A percentile compares a stretch with the other conserved stretches of the same genome.
Evolutionary conservation across 2,329 filamentous ascomycete species (phyloP).

Genomic region (Stachybotrys echinatus): DNA sequence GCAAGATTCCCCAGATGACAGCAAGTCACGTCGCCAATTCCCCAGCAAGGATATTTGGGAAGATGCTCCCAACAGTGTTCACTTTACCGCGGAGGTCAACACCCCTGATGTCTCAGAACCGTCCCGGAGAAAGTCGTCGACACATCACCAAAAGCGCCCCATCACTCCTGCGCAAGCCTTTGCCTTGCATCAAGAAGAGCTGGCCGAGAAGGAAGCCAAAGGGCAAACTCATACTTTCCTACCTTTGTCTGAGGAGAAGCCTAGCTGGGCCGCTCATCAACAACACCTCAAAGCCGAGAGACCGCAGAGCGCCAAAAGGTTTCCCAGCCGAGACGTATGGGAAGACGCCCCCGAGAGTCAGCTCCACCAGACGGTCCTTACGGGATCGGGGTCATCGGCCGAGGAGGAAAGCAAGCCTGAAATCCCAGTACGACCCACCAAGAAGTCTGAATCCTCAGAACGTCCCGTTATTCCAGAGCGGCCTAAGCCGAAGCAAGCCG

Average conservation of each 20-base stretch:
- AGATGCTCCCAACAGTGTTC: conserved; percentile 81
- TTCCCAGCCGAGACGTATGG: conserved; percentile 91
- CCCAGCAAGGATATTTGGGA: conserved; percentile 98
- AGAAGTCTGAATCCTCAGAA: conserved; percentile 33
- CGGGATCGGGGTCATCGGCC: conserved; percentile 17
- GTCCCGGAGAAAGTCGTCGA: conserved; percentile 30
- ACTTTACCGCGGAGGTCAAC: conserved; percentile 75
- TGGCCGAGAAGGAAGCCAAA: conserved; percentile 51
- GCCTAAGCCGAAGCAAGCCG: conserved; percentile 43
- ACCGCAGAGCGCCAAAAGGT: conserved; percentile 55
- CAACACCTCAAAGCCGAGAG: not conserved
- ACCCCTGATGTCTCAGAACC: conserved; percentile 55
- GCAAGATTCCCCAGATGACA: conserved; percentile 31
- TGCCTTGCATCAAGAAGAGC: conserved; percentile 59
- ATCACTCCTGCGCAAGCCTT: conserved; percentile 60
- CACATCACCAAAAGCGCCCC: conserved; percentile 24
- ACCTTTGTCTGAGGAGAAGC: conserved; percentile 22
- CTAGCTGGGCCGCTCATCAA: not conserved
- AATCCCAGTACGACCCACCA: conserved; percentile 24
- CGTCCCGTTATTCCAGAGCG: conserved; percentile 46
- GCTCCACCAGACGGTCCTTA: conserved; percentile 71
- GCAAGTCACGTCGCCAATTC: conserved; percentile 64
- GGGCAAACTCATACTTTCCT: conserved; percentile 18
- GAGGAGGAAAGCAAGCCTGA: conserved; percentile 19
- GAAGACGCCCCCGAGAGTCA: conserved; percentile 87